A percentile compares a stretch with the other conserved stretches of the same genome.
Evolutionary conservation across 2,329 filamentous ascomycete species (phyloP).

Genomic region (Alternaria burnsii): DNA sequence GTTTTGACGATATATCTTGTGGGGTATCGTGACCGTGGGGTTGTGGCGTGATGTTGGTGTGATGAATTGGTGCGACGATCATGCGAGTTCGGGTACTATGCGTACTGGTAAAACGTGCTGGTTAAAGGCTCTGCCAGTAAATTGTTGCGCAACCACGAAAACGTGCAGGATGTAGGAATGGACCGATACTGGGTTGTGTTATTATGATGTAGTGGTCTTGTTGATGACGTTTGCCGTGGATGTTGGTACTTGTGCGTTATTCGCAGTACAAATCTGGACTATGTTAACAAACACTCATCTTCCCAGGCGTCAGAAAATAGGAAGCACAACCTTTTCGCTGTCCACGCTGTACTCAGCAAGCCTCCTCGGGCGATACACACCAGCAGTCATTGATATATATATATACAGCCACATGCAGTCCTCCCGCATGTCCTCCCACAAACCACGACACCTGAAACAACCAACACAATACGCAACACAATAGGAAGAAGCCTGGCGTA

Average conservation of each 20-base stretch:
- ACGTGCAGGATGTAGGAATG: not conserved
- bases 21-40: constrained; percentile 30
- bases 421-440: constrained; percentile 22
- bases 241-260: not conserved
- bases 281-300: not conserved
- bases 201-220: not conserved
- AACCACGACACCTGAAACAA: constrained; percentile 27
- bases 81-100: constrained; percentile 24
- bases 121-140: constrained; percentile 31
- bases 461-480: constrained; percentile 36
- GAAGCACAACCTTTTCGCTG: not conserved
- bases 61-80: constrained; percentile 33
- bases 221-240: not conserved
- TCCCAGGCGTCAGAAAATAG: too few species aligned
- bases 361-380: not conserved
- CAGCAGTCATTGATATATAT: constrained; percentile 9
- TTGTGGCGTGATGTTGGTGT: constrained; percentile 46
- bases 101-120: constrained; percentile 15
- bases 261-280: not conserved
- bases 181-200: not conserved
- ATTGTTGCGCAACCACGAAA: constrained; percentile 23
- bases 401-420: constrained; percentile 8
- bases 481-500: not conserved
- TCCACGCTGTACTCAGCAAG: not conserved
- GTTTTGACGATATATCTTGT: constrained; percentile 5